These are phyloP conservation scores for Salix arbutifolia DNA, from an alignment of 345 rosid species.

Conservation along the genomic window DNA sequence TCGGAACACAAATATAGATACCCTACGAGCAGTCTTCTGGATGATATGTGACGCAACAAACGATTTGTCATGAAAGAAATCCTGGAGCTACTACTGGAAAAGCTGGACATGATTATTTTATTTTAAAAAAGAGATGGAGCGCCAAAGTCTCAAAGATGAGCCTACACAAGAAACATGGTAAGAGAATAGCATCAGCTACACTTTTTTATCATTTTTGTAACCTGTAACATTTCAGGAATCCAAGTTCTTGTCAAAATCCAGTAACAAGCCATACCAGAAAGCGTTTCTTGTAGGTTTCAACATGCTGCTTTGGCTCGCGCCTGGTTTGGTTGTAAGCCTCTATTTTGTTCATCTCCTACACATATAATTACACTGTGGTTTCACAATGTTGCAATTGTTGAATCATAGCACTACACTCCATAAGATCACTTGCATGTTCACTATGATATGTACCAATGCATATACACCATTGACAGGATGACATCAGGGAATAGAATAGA, in stretches of 20 bases:
- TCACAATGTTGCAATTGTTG: not conserved
- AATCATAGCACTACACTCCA: not conserved
- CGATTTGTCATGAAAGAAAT: no score
- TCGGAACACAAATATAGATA: no score
- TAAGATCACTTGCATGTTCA: not conserved
- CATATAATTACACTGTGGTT: not conserved
- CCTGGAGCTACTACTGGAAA: no score
- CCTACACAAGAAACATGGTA: slow-evolving; percentile 14
- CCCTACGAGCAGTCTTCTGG: no score
- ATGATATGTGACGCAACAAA: no score
- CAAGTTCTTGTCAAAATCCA: not conserved
- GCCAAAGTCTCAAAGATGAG: slow-evolving; percentile 14
- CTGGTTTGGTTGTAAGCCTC: slow-evolving; percentile 22
- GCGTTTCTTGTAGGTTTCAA: slow-evolving; percentile 20
- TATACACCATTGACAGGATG: not conserved
- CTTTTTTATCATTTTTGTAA: not conserved
- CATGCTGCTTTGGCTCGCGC: slow-evolving; percentile 18
- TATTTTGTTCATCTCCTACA: slow-evolving; percentile 20
- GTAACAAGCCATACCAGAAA: not conserved
- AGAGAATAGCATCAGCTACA: not conserved
- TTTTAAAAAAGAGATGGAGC: not conserved
- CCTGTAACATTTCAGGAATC: not conserved
- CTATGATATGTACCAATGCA: not conserved
- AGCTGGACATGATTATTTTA: no score
- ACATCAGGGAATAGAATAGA: not conserved